A percentile compares a stretch with the other conserved stretches of the same genome.
These are phyloP conservation scores for Raffaelea albimanens DNA, from an alignment of 2,329 filamentous ascomycete species.

Conservation along the genomic window DNA sequence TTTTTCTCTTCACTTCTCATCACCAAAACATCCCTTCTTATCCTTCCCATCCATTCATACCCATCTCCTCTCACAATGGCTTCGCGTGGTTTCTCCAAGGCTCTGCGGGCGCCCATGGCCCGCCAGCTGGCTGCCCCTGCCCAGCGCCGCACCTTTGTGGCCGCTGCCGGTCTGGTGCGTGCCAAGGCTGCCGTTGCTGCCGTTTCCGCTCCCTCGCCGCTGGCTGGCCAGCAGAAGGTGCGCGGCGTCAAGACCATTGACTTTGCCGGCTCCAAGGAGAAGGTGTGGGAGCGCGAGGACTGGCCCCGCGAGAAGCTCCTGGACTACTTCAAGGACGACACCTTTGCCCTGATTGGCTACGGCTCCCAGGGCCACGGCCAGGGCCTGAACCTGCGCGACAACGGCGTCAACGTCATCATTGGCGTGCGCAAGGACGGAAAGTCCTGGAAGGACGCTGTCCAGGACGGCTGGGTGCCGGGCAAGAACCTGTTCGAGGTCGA, in stretches of 20 bases:
- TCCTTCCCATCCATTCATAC: neutral
- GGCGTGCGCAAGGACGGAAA: conserved; percentile 97
- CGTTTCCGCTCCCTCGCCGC: conserved; percentile 11
- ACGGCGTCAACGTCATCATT: conserved; percentile 97
- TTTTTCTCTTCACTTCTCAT: neutral
- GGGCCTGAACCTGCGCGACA: conserved; percentile 98
- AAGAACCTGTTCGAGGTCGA: conserved; percentile 99
- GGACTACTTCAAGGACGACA: conserved; percentile 99
- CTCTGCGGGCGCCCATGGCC: conserved; percentile 52
- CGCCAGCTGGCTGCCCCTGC: conserved; percentile 52
- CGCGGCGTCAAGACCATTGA: conserved; percentile 98
- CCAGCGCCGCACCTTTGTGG: conserved; percentile 54
- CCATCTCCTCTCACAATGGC: conserved; percentile 52
- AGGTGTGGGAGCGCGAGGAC: conserved; percentile 93
- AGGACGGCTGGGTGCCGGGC: conserved; percentile 96
- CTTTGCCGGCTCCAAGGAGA: conserved; percentile 92
- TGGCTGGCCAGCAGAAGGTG: conserved; percentile 47
- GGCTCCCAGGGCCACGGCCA: conserved; percentile 97
- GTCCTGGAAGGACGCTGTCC: conserved; percentile 94
- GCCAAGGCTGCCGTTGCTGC: conserved; percentile 39
- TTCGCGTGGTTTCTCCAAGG: conserved; percentile 63
- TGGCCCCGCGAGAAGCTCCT: conserved; percentile 98
- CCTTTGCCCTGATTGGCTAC: conserved; percentile 97
- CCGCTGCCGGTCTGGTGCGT: conserved; percentile 46
- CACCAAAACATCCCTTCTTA: neutral